Evolutionary conservation across 2,329 filamentous ascomycete genomes (phyloP), one percentile per base, ranked within the genome.

Genomic region (Talaromyces sp.): DNA sequence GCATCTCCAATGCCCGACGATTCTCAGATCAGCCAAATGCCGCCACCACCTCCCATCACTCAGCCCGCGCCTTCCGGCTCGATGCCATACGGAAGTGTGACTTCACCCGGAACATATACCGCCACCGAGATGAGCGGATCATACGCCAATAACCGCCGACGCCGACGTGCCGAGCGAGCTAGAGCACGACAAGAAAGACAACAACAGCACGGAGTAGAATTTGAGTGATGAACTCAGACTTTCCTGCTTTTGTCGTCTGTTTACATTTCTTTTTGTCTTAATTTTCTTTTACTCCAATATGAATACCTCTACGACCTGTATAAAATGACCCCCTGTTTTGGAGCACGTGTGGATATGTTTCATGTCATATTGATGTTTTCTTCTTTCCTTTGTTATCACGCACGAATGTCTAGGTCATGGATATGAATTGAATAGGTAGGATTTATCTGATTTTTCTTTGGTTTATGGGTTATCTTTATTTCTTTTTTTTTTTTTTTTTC

Each of bases 131-230:
- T 75, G 17, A 77, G 76, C 58, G 70, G 75, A 30, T 73, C 80
- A 51, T 83, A 82, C 60, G 81, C 80, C 1, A 80, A 76, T 54
- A 83, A 83, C 61, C 73, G 81, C 43, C 68, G 78, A 50, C 69
- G 81, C 53, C 71, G 81, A 63, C 72, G 81, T 48, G 81, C 81
- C 14, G 81, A 84, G 64, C 68, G 81, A 61, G 76, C 77, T 36
- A 70, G 76, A 33, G 71, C 74, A 19, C 69, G 70, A 46, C 70
- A 77, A 56, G 79, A 79, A 47, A 72, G 76, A 65, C 75, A 73
- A 52, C 71, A 67, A 39, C 66, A 69, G 33, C 72, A 73, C 27
- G 71, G 72, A 47, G 79, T 80, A 16, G 79, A 81, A 57, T 82
- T 81, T 64, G 74, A 75, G 51, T 80, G 58, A 73, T 19, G 16